phyloP scores from a whole-genome alignment of 2,329 filamentous ascomycete species.

The Exophiala calicioides region DNA sequence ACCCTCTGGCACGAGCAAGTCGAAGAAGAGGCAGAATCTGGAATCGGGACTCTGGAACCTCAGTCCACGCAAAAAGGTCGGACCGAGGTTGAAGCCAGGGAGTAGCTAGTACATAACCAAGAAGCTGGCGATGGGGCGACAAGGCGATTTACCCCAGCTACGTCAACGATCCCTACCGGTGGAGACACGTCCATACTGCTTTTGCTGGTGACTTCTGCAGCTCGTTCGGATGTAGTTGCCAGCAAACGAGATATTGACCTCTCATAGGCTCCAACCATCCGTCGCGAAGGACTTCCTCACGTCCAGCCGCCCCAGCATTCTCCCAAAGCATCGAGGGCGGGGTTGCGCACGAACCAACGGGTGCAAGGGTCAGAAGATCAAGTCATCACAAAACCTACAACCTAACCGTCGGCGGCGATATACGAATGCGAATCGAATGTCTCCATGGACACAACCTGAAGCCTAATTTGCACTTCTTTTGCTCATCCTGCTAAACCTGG shows the following conservation, averaged over 20 bases:
- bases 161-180: conserved; percentile 3
- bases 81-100: too few relatives aligned
- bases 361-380: conserved; percentile 8
- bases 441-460: neutral
- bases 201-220: too few relatives aligned
- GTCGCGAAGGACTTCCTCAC: conserved; percentile 19
- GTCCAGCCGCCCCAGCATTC: conserved; percentile 1
- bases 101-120: conserved; percentile 1
- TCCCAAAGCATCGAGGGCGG: conserved; percentile 3
- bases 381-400: conserved; percentile 1
- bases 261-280: conserved; percentile 12
- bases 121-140: conserved; percentile 2
- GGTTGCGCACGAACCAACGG: conserved; percentile 6
- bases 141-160: conserved; percentile 9
- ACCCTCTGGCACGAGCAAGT: too few relatives aligned
- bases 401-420: too few relatives aligned
- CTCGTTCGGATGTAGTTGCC: too few relatives aligned
- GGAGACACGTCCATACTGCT: too few relatives aligned
- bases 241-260: too few relatives aligned
- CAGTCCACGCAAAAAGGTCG: too few relatives aligned
- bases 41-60: too few relatives aligned
- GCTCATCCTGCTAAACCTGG: too few relatives aligned
- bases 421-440: conserved; percentile 3
- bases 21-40: too few relatives aligned
- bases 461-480: too few relatives aligned